These are phyloP conservation scores for Aphanomyces stellatus DNA, from an alignment of 352 stramenopile genomes.

Conservation along the genomic window DNA sequence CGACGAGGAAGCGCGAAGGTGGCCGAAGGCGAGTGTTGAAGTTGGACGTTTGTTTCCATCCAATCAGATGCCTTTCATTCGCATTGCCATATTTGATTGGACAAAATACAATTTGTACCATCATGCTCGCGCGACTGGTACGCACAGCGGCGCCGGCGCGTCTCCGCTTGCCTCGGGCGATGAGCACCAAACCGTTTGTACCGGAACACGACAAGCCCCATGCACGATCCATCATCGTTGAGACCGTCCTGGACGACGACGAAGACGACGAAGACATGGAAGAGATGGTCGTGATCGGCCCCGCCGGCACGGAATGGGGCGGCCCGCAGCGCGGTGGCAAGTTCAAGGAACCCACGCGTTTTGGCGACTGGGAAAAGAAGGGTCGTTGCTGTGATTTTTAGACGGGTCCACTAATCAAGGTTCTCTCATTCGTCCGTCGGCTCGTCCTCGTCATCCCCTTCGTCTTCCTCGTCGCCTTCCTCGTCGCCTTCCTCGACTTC, in stretches of 20 bases:
- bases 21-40: neutral
- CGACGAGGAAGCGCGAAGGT: too few relatives aligned
- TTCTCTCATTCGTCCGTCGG: neutral
- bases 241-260: slow-evolving; percentile 24
- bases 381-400: slow-evolving; percentile 95
- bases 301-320: slow-evolving; percentile 87
- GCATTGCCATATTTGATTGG: neutral
- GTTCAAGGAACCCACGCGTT: slow-evolving; percentile 93
- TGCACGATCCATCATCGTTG: slow-evolving; percentile 8
- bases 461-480: slow-evolving; percentile 14
- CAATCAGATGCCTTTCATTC: neutral
- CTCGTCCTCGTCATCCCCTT: slow-evolving; percentile 19
- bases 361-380: slow-evolving; percentile 97
- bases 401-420: slow-evolving; percentile 1
- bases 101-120: neutral
- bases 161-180: neutral
- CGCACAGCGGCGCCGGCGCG: neutral
- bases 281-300: slow-evolving; percentile 90
- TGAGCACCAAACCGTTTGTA: neutral
- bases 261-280: slow-evolving; percentile 87
- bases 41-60: neutral
- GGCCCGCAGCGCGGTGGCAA: slow-evolving; percentile 88
- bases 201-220: slow-evolving; percentile 13
- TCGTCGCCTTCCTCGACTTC: slow-evolving; percentile 10
- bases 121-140: slow-evolving; percentile 12